Evolutionary conservation across 306 rosid species (phyloP), one percentile per base, ranked within the genome.

Genomic region (Trichosanthes cucumerina): DNA sequence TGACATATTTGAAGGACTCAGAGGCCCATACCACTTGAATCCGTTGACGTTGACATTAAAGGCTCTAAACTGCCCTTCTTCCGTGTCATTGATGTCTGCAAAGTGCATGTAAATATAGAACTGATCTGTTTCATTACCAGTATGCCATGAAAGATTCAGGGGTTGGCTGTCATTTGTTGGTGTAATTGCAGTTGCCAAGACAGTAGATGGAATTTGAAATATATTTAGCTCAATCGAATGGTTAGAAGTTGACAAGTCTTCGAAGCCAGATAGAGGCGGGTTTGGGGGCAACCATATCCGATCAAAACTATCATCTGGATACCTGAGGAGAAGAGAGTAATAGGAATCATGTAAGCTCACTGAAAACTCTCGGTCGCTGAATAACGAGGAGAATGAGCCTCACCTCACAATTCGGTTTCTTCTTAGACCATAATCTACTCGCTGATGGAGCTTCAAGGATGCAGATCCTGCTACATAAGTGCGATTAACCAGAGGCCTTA

Each of bases 261-360:
- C 2, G 4, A 26, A 82, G 1, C 21, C 36, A 15, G 80, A 47
- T 16, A 16, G 15, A 79, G 82, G 80, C 59, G 63, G 11, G 80
- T 78, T 77, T 77, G 78, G 79, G 36, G 89, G 84, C 24, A 0
- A 28, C 91, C 91, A 88, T 23, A 82, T 86, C 64, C 91, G 85
- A 63, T 88, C 91, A 73, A 59, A 84, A 19, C 3, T 6, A 56
- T 88, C 91, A 19, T 86, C 31, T 5, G 79, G 6, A 46, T 21
- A 86, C 86, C 89, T 88, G 78, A 10, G 49, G 15, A 52, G 49
- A 76, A 76, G 76, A 23, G 76, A 71, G 76, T 44, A 10, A 26
- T 12, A 23, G 36, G n/a, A 71, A 69, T 24, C 57, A 44, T 12
- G 39, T 71, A 43, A 71, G 39, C 38, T 46, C 76, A 24, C 57